Percentiles rank a stretch among this genome's conserved stretches.
Evolutionary conservation across 305 asterid genomes (phyloP).

Genomic region (Euphrasia arctica): DNA sequence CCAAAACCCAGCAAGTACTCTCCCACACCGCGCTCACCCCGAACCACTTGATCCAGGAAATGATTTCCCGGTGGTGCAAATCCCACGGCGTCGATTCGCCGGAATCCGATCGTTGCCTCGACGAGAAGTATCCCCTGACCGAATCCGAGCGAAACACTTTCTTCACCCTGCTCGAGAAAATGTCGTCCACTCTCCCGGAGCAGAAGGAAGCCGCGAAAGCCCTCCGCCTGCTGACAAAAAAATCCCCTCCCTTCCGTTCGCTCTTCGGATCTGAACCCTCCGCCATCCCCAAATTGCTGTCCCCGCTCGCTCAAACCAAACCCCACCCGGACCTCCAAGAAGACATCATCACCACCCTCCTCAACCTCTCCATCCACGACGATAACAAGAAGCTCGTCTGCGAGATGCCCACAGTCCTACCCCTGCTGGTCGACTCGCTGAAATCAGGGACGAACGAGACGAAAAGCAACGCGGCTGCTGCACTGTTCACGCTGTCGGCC

Average conservation of each 20-base stretch:
- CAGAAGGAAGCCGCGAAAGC: conserved; percentile 43
- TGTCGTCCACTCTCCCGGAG: conserved; percentile 29
- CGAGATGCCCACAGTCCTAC: conserved; percentile 37
- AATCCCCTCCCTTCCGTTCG: conserved; percentile 34
- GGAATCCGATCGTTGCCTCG: conserved; percentile 20
- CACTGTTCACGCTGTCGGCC: conserved; percentile 45
- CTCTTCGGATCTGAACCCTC: conserved; percentile 33
- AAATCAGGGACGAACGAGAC: conserved; percentile 35
- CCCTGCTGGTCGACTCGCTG: conserved; percentile 39
- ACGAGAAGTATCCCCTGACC: conserved; percentile 24
- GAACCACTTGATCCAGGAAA: conserved; percentile 39
- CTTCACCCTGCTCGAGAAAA: conserved; percentile 31
- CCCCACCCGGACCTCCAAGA: conserved; percentile 37
- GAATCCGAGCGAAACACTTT: conserved; percentile 39
- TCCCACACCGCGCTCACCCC: conserved; percentile 48
- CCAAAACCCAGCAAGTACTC: conserved; percentile 49
- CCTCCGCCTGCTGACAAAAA: conserved; percentile 37
- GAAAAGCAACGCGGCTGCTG: conserved; percentile 44
- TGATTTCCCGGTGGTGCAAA: conserved; percentile 48
- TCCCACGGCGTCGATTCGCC: conserved; percentile 42
- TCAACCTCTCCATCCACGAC: conserved; percentile 17
- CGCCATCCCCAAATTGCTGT: conserved; percentile 33
- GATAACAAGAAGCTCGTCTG: conserved; percentile 44
- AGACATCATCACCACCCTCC: conserved; percentile 40
- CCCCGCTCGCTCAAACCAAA: conserved; percentile 30